phyloP scores from a whole-genome alignment of 495 filamentous ascomycete genomes.

The Pseudomonodictys pantanalensis region DNA sequence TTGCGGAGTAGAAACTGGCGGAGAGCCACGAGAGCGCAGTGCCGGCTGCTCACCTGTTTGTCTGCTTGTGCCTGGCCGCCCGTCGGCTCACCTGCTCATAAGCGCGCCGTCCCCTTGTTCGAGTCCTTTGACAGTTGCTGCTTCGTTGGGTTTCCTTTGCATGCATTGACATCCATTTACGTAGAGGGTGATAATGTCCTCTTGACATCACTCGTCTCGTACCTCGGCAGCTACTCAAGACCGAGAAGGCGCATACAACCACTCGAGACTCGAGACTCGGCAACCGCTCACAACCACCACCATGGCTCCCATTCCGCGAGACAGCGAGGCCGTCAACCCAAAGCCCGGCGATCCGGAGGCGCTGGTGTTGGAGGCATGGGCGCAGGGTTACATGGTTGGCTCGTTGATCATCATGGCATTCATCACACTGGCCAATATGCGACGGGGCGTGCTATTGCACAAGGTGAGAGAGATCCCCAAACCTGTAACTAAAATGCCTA shows the following conservation, averaged over 20 bases:
- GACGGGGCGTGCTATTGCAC: constrained; percentile 39
- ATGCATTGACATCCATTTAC: neutral
- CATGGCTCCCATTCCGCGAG: constrained; percentile 19
- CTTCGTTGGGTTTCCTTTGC: neutral
- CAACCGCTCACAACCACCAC: neutral
- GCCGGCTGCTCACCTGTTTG: neutral
- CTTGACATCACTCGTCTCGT: neutral
- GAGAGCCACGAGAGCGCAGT: constrained; percentile 8
- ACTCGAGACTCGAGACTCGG: neutral
- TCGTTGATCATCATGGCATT: constrained; percentile 41
- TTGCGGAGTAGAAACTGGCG: constrained; percentile 25
- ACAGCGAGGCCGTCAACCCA: neutral
- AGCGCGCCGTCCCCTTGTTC: neutral
- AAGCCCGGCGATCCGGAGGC: constrained; percentile 32
- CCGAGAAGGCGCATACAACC: neutral
- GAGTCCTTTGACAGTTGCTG: neutral
- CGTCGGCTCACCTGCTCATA: neutral
- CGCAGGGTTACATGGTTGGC: constrained; percentile 44
- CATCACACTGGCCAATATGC: constrained; percentile 43
- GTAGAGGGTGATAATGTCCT: neutral
- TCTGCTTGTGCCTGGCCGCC: neutral
- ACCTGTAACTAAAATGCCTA: neutral
- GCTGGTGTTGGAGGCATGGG: constrained; percentile 42
- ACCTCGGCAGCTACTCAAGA: neutral
- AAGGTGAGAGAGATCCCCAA: constrained; percentile 28